Percentiles rank a stretch among this genome's conserved stretches.
These are phyloP conservation scores for Benincasa hispida DNA, from an alignment of 306 rosid genomes.

Conservation along the genomic window DNA sequence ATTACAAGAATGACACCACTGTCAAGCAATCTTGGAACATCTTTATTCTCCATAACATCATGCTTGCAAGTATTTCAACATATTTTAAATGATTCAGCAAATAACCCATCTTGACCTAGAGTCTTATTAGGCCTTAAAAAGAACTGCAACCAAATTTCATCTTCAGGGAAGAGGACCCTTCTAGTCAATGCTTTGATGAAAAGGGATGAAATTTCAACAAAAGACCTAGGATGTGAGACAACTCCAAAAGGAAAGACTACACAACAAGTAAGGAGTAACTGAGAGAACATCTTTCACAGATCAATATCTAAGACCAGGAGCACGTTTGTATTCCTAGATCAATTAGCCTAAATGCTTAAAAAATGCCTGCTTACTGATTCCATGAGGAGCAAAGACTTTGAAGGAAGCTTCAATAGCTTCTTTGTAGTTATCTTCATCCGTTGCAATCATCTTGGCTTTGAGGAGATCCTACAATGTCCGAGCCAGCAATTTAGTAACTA, in stretches of 20 bases:
- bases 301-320: neutral
- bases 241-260: neutral
- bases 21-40: neutral
- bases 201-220: neutral
- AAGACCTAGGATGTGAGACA: neutral
- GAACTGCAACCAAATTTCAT: neutral
- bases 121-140: neutral
- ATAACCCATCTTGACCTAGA: neutral
- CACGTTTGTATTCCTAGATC: neutral
- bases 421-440: conserved; percentile 87
- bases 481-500: conserved; percentile 15
- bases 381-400: conserved; percentile 83
- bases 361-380: conserved; percentile 57
- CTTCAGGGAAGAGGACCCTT: neutral
- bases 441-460: conserved; percentile 55
- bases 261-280: neutral
- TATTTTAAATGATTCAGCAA: neutral
- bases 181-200: neutral
- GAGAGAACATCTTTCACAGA: neutral
- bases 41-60: neutral
- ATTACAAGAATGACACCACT: neutral
- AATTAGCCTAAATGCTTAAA: neutral
- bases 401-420: conserved; percentile 91
- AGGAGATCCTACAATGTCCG: conserved; percentile 57
- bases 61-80: neutral